Evolutionary conservation across 352 stramenopile genomes (phyloP).

Genomic region (Phytopythium aichiense): DNA sequence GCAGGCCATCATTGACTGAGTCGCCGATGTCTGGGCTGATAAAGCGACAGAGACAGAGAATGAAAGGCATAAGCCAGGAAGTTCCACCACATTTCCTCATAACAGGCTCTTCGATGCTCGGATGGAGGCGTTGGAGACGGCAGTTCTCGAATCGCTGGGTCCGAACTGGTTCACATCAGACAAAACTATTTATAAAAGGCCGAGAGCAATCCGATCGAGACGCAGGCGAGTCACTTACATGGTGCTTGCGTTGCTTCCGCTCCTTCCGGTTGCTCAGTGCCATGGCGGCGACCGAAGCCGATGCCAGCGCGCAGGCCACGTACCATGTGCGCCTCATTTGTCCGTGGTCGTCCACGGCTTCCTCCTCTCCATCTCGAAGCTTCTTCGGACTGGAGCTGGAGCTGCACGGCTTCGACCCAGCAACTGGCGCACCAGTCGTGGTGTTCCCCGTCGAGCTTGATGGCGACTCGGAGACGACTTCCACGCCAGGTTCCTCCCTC

Average conservation of each 20-base stretch:
- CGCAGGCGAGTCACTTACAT: neutral
- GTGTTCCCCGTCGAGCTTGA: conserved; percentile 1
- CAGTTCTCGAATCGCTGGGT: neutral
- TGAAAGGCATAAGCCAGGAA: neutral
- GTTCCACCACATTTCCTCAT: neutral
- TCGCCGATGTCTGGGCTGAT: neutral
- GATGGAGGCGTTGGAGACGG: neutral
- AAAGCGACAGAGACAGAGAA: neutral
- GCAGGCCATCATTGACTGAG: conserved; percentile 21
- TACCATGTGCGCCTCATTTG: conserved; percentile 40
- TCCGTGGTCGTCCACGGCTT: conserved; percentile 16
- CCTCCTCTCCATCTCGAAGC: conserved; percentile 7
- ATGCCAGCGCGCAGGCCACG: conserved; percentile 15
- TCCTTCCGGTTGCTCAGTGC: neutral
- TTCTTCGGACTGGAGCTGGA: conserved; percentile 49
- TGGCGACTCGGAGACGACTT: neutral
- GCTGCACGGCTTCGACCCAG: conserved; percentile 16
- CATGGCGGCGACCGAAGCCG: neutral
- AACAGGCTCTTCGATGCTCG: neutral
- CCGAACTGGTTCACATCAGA: neutral
- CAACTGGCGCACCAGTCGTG: neutral
- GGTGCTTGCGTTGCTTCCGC: neutral
- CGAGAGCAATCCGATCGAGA: neutral
- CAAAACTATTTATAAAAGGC: conserved; percentile 1
- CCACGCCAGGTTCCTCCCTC: neutral